phyloP scores from a whole-genome alignment of 805 yeast genomes.

The Candida tallmaniae region DNA sequence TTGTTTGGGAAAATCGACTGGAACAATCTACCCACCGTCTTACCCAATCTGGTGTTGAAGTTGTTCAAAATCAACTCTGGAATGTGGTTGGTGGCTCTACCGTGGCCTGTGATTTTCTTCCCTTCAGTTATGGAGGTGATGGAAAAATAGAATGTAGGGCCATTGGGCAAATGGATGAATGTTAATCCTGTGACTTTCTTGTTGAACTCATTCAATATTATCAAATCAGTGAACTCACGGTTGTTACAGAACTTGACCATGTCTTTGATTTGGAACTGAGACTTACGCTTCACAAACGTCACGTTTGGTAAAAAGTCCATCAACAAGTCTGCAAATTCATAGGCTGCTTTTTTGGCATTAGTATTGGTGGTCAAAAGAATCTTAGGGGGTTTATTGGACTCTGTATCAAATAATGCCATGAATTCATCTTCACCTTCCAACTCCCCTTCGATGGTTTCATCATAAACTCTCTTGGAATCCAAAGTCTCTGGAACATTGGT shows the following conservation, averaged over 20 bases:
- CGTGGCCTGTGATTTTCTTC: slow-evolving; percentile 78
- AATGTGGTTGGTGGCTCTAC: slow-evolving; percentile 81
- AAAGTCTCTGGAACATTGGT: slow-evolving; percentile 78
- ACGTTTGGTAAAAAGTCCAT: slow-evolving; percentile 82
- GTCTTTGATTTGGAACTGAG: slow-evolving; percentile 78
- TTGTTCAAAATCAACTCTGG: slow-evolving; percentile 93
- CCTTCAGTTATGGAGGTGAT: slow-evolving; percentile 73
- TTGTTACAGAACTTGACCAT: slow-evolving; percentile 80
- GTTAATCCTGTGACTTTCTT: slow-evolving; percentile 89
- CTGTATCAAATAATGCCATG: slow-evolving; percentile 47
- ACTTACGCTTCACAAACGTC: slow-evolving; percentile 81
- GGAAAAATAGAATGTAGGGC: slow-evolving; percentile 92
- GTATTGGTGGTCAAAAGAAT: slow-evolving; percentile 86
- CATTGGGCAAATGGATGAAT: slow-evolving; percentile 88
- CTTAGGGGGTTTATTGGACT: slow-evolving; percentile 58
- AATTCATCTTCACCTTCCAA: slow-evolving; percentile 65
- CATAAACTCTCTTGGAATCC: slow-evolving; percentile 78
- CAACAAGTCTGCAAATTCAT: slow-evolving; percentile 82
- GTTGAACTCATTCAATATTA: slow-evolving; percentile 91
- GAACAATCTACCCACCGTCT: slow-evolving; percentile 87
- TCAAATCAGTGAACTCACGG: slow-evolving; percentile 81
- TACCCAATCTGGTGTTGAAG: slow-evolving; percentile 88
- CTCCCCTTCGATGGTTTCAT: slow-evolving; percentile 70
- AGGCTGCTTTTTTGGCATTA: slow-evolving; percentile 79
- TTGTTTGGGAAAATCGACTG: slow-evolving; percentile 88